Percentiles rank a stretch among this genome's conserved stretches.
These are phyloP conservation scores for Actinomortierella wolfii DNA, from an alignment of 371 early-diverging fungal species.

Conservation along the genomic window DNA sequence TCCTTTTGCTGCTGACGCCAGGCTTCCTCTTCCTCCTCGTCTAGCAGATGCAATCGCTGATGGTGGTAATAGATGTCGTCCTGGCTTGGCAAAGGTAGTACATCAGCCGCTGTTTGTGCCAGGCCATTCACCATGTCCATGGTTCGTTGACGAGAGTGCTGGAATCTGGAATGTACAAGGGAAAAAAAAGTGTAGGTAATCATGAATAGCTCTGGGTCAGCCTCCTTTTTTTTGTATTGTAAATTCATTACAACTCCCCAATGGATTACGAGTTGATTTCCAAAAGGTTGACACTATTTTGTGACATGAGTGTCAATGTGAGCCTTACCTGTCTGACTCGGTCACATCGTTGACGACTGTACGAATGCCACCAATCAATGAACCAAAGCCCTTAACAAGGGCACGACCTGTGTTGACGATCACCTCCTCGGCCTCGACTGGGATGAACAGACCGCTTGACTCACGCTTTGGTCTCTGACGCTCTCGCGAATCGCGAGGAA, in stretches of 20 bases:
- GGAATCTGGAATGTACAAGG: slow-evolving; percentile 18
- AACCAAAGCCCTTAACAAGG: slow-evolving; percentile 42
- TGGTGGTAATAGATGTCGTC: slow-evolving; percentile 47
- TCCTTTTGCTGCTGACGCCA: slow-evolving; percentile 9
- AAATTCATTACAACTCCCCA: too few relatives aligned
- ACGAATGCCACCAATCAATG: slow-evolving; percentile 36
- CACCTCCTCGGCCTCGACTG: slow-evolving; percentile 41
- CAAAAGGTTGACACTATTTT: neutral
- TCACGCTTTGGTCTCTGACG: slow-evolving; percentile 21
- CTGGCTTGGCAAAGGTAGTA: slow-evolving; percentile 37
- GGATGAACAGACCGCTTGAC: slow-evolving; percentile 37
- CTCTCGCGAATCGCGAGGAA: slow-evolving; percentile 24
- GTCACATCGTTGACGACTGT: slow-evolving; percentile 42
- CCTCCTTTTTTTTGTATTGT: too few relatives aligned
- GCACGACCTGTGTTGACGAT: slow-evolving; percentile 42
- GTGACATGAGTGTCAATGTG: neutral
- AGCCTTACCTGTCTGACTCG: slow-evolving; percentile 33
- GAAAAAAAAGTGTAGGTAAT: neutral
- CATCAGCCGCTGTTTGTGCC: slow-evolving; percentile 43
- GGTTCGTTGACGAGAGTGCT: slow-evolving; percentile 39
- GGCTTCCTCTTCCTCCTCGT: slow-evolving; percentile 28
- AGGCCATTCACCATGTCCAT: slow-evolving; percentile 40
- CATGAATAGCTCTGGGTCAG: too few relatives aligned
- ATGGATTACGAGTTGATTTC: neutral
- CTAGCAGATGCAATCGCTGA: slow-evolving; percentile 33